phyloP scores from a whole-genome alignment of 140 eudicot species.

The Senecio squalidus region DNA sequence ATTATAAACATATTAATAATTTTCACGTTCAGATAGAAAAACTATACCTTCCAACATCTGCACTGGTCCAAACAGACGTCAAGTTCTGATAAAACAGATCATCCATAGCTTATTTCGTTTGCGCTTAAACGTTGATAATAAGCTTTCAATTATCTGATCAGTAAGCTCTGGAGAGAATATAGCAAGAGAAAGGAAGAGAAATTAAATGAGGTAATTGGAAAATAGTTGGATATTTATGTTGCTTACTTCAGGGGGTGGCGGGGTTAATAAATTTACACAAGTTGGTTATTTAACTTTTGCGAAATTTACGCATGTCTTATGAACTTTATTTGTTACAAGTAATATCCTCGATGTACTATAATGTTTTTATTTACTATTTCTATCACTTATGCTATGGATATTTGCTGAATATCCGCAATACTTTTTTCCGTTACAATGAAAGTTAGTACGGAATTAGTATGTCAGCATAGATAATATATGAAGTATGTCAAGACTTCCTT shows the following conservation, averaged over 20 bases:
- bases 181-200: slow-evolving; percentile 1
- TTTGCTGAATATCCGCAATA: background rate
- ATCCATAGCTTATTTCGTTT: slow-evolving; percentile 37
- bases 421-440: slow-evolving; percentile 12
- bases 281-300: slow-evolving; percentile 11
- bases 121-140: background rate
- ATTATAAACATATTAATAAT: background rate
- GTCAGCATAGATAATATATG: background rate
- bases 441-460: background rate
- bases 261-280: slow-evolving; percentile 3
- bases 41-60: slow-evolving; percentile 42
- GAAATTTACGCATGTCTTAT: slow-evolving; percentile 6
- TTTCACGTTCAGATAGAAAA: background rate
- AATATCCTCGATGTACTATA: slow-evolving; percentile 1
- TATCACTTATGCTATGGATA: slow-evolving; percentile 8
- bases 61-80: slow-evolving; percentile 33
- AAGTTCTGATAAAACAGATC: slow-evolving; percentile 36
- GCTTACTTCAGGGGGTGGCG: background rate
- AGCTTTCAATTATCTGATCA: slow-evolving; percentile 4
- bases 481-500: slow-evolving; percentile 9
- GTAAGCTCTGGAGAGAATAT: slow-evolving; percentile 13
- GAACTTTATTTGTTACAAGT: slow-evolving; percentile 12
- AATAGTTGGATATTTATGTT: background rate
- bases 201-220: background rate
- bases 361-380: slow-evolving; percentile 2